Evolutionary conservation across 257 asterid genomes (phyloP), one percentile per base, ranked within the genome.

Genomic region (Pogostemon cablin): DNA sequence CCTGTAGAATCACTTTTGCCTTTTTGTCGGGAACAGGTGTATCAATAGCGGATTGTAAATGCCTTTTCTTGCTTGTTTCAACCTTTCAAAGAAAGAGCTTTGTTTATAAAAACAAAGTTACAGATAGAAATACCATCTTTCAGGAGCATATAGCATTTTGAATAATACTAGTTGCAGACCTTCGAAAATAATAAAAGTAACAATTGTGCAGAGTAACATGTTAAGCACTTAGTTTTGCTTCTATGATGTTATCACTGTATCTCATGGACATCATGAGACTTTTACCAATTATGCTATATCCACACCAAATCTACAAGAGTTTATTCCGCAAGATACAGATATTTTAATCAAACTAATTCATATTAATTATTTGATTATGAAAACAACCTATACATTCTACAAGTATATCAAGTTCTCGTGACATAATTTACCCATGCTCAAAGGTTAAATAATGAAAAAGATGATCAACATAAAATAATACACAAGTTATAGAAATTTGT

Each of bases 1-100:
- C 85, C 59, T 86, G 89, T 4, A 90, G 95, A 69, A 90, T 86
- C 3, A 65, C 70, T 82, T 92, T 92, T 17, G 90, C 89, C 81
- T 87, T 89, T 65, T 89, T 91, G 9, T 57, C 84, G 0, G 87
- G 66, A 69, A 73, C 84, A 4, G 96, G 95, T 11, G 95, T 88
- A 61, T 81, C 71, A 38, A 70, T 44, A 20, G 84, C 87, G 0
- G 91, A 79, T 57, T 83, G 85, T 5, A 80, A 84, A 0, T 91
- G 54, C 37, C 96, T 80, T 77, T 92, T 92, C 81, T 87, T 87
- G 72, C 80, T 76, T 57, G 83, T 42, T 49, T 63, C 84, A 77
- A 44, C 95, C 96, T 89, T 47, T 10, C 58, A 40, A 5, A 50
- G 4, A 64, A 12, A 20, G 39, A 7, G 15, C 39, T 75, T 11